Evolutionary conservation across 768 basidiomycete species (phyloP).

Genomic region (Rhizopogon vesiculosus): DNA sequence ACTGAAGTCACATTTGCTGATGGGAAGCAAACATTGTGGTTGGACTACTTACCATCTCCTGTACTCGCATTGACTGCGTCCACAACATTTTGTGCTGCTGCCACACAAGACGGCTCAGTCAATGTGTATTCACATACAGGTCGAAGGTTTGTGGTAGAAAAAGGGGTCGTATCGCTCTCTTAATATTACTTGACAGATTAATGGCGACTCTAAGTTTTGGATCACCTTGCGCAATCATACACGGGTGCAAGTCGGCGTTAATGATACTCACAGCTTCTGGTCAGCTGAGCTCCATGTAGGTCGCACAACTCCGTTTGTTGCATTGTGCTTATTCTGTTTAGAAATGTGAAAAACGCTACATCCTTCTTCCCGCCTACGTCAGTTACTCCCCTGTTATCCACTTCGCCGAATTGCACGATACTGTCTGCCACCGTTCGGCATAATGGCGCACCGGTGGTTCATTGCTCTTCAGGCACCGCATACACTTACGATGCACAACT

Average conservation of each 20-base stretch:
- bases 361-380: conserved; percentile 65
- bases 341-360: conserved; percentile 70
- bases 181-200: conserved; percentile 39
- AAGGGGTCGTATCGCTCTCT: background rate
- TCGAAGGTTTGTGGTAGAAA: conserved; percentile 51
- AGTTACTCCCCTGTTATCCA: conserved; percentile 52
- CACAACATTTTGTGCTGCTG: conserved; percentile 65
- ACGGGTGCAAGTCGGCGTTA: conserved; percentile 58
- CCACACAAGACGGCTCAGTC: conserved; percentile 74
- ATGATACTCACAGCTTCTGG: conserved; percentile 72
- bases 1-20: conserved; percentile 64
- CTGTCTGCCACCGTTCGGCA: conserved; percentile 63
- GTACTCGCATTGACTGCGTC: conserved; percentile 67
- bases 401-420: conserved; percentile 56
- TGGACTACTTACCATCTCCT: conserved; percentile 80
- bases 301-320: background rate
- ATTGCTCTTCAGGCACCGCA: conserved; percentile 71
- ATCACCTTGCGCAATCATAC: conserved; percentile 63
- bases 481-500: conserved; percentile 76
- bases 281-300: conserved; percentile 72
- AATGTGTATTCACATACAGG: conserved; percentile 83
- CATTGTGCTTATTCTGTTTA: conserved; percentile 27
- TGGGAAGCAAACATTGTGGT: conserved; percentile 75
- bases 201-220: conserved; percentile 76
- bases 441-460: conserved; percentile 76